Evolutionary conservation across 306 rosid species (phyloP), one percentile per base, ranked within the genome.

Genomic region (Vigna angularis): DNA sequence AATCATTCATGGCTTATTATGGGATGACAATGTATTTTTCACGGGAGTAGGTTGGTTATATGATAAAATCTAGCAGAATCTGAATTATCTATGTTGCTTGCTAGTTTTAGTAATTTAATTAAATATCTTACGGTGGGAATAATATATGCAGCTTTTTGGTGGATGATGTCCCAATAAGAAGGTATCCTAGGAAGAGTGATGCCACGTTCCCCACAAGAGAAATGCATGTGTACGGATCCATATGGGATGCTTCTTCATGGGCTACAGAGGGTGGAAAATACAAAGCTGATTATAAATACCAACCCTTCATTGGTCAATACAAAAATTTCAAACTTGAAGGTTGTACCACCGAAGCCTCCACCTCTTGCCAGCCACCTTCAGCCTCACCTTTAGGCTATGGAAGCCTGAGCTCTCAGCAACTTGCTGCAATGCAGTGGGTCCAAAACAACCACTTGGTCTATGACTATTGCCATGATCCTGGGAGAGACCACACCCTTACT

Each of bases 181-280:
- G 89, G 80, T 95, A 93, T 64, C 81, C 82, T 13, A 85, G 87
- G 77, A 90, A 85, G 86, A 89, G 87, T 72, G 94, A 95, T 45
- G 88, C 90, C 3, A 95, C 96, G 58, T 95, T 85, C 68, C 99
- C 97, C 22, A 20, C 67, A 59, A 84, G 99, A 59, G 89, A 95
- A 70, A 87, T 95, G 99, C 87, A 89, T 86, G 82, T 83, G 58
- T 95, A 91, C 65, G 99, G 98, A 28, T 91, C 98, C 16, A 91
- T 93, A 75, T 93, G 99, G 99, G 99, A 93, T 81, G 99, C 99
- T 44, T 95, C 97, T 18, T 22, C 87, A 2, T 95, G 99, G 99
- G 98, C 99, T 2, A 93, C 98, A 22, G 97, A 95, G 70, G 83
- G 81, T 64, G 99, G 98, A 49, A 95, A 90, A 84, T 91, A 93